Evolutionary conservation across 2,329 filamentous ascomycete species (phyloP), one percentile per base, ranked within the genome.

Genomic region (Colletotrichum tabaci): DNA sequence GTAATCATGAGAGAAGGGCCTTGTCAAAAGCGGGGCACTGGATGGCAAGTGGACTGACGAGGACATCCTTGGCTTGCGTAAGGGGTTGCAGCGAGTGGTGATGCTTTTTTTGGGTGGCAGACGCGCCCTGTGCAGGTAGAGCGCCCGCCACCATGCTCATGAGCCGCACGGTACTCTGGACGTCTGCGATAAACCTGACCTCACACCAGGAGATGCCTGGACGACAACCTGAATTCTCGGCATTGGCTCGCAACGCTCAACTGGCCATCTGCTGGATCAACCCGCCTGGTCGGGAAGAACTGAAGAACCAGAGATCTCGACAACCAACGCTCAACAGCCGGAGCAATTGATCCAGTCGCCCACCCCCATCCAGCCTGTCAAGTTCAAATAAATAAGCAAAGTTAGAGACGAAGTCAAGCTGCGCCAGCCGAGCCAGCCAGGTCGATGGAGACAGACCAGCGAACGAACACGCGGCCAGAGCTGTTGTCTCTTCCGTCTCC

Each of bases 11-110:
- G 2, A 16, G 52, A 30, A 58, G 5, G 5, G 38, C 42, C 23
- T 50, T 16, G 49, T 57, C 21, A 58, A 15, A 71, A 67, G 68
- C 38, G 68, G 68, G 52, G 52, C 35, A 47, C 44, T 16, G 8
- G 47, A 42, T 60, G 40, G 66, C 42, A 63, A 26, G 65, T 71
- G 65, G 58, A 56, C 65, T 64, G 69, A 64, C 60, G 65, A 72
- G 60, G 58, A 13, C 46, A 53, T 60, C 58, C 69, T 72, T 69
- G 69, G 69, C 69, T 64, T 72, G 69, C 69, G 69, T 72, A 63
- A 72, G 69, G 58, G 38, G 35, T 9, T 10, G 35, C 35, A 38
- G 2, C 9, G 35, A 8, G 58, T 63, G 68, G 58, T 69, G 65
- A 50, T 69, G 44, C 55, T 64, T 55, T 72, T 64, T 35, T 38